A percentile compares a stretch with the other conserved stretches of the same genome.
Conservation (phyloP, 2,329 filamentous ascomycete genomes). For the Penicillium janthinellum region DNA sequence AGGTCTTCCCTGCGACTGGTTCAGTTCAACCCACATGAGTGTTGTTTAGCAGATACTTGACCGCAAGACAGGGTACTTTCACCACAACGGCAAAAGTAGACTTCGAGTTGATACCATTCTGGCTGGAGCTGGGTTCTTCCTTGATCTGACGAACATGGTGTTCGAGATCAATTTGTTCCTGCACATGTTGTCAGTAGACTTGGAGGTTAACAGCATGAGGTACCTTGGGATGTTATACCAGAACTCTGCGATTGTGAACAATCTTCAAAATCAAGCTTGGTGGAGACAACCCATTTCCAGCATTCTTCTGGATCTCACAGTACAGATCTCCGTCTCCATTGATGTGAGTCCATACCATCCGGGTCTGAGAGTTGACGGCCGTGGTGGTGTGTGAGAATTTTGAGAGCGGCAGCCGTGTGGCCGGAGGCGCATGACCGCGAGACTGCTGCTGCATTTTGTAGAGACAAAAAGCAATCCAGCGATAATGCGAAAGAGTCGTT, state of each 20-base stretch:
- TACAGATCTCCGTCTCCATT: slow-evolving; percentile 39
- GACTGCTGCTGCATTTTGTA: neutral
- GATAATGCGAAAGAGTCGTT: too few relatives aligned
- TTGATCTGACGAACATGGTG: slow-evolving; percentile 32
- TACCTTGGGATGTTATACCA: slow-evolving; percentile 34
- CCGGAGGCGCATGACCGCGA: slow-evolving; percentile 11
- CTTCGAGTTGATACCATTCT: slow-evolving; percentile 25
- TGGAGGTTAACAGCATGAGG: neutral
- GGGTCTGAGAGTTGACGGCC: slow-evolving; percentile 38
- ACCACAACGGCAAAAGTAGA: slow-evolving; percentile 45
- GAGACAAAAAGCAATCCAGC: neutral
- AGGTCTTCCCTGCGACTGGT: neutral
- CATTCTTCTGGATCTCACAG: slow-evolving; percentile 39
- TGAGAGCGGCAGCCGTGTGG: slow-evolving; percentile 34
- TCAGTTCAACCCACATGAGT: slow-evolving; percentile 29
- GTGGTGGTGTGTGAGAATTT: slow-evolving; percentile 51
- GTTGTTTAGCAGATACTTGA: slow-evolving; percentile 44
- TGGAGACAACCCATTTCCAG: slow-evolving; percentile 5
- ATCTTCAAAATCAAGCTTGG: slow-evolving; percentile 37
- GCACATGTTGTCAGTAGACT: neutral
- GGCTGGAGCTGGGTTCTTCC: slow-evolving; percentile 17
- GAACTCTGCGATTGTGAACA: slow-evolving; percentile 34
- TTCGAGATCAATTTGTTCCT: slow-evolving; percentile 48
- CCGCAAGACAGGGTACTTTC: slow-evolving; percentile 48
- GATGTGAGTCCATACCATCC: slow-evolving; percentile 49